Base-by-base conservation (phyloP, 495 filamentous ascomycete species). In the Penicillium crystallinum region DNA sequence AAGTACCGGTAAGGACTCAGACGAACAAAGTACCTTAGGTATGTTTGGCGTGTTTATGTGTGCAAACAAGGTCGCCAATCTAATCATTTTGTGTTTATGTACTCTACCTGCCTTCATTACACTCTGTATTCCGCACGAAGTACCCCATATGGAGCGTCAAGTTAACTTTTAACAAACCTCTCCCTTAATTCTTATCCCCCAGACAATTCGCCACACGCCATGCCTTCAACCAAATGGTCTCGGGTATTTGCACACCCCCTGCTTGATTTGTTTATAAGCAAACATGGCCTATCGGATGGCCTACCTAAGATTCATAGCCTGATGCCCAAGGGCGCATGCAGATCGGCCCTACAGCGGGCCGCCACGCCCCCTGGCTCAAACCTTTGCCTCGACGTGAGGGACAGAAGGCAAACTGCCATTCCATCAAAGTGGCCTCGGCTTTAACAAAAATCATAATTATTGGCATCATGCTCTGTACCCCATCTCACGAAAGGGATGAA, bases 221-320 rank as follows among this genome's bases (percentile, higher is more conserved):
- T 18, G 21, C 29, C 25, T 23, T 15, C 9, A 19, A 22, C 36
- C 22, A 27, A 52, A 33, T 17, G 23, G 33, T 25, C 3, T 8
- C 34, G 33, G 42, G 29, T 41, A 27, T 5, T 17, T 44, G 36
- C 29, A 42, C 44, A 35, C 17, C 3, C 36, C 53, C 53, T 53
- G 50, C 60, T 52, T 49, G 39, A 39, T 47, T 58, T 57, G 49
- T 29, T 43, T 18, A 4, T 29, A 19, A 17, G 15, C 4, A 21
- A 50, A 53, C 30, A 52, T 49, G 31, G 44, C 60, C 60, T 63
- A 60, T 63, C 54, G 60, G 60, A 55, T 18, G 27, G 31, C 44
- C 49, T 14, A 2, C 11, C 6, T 2, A 35, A 46, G 30, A 52
- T 45, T 49, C 54, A 49, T 46, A 34, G 27, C 14, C 17, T n/a